phyloP scores from a whole-genome alignment of 2,329 filamentous ascomycete species.

The Neonectria faginata region DNA sequence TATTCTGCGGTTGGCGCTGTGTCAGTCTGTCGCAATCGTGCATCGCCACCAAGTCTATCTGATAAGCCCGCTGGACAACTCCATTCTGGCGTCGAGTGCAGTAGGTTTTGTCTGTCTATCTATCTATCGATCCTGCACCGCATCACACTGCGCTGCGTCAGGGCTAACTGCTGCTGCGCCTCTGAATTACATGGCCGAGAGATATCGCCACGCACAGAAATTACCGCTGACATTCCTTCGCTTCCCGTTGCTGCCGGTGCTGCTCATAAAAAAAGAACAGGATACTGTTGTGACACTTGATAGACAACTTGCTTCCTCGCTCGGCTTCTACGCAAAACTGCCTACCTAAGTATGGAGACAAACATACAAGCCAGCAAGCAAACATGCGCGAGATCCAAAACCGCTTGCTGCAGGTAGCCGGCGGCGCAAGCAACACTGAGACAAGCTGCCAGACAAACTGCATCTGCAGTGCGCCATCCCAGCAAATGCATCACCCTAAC shows the following conservation, averaged over 20 bases:
- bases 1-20: background rate
- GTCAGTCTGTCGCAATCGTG: background rate
- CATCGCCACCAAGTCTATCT: background rate
- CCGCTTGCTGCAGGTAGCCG: background rate
- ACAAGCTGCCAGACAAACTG: slow-evolving; percentile 1
- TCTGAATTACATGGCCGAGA: background rate
- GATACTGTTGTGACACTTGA: background rate
- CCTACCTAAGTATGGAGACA: background rate
- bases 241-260: background rate
- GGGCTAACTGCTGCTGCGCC: background rate
- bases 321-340: background rate
- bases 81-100: background rate
- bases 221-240: background rate
- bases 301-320: background rate
- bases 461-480: slow-evolving; percentile 10
- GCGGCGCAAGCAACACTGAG: background rate
- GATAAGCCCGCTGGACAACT: background rate
- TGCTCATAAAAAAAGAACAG: too few species aligned
- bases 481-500: slow-evolving; percentile 8
- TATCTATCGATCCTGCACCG: background rate
- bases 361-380: background rate
- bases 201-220: background rate
- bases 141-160: background rate
- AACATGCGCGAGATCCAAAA: background rate
- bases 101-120: background rate